phyloP scores from a whole-genome alignment of 78 protist genomes.

The Guillardia theta region DNA sequence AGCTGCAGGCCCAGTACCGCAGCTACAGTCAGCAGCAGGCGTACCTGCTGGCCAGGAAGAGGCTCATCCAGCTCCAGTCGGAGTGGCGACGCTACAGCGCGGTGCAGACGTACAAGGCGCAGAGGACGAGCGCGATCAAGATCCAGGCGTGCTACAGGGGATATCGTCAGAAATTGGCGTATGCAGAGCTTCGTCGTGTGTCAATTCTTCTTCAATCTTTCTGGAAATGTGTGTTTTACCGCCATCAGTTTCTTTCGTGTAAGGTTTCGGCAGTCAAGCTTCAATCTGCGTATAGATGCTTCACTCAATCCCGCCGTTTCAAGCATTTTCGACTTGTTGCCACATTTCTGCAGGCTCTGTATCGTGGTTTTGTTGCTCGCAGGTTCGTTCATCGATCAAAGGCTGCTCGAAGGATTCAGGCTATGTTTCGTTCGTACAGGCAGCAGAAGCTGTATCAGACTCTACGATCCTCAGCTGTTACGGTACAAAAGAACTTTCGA shows the following conservation, averaged over 20 bases:
- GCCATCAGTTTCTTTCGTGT: no score
- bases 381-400: neutral
- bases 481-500: neutral
- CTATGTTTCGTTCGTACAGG: neutral
- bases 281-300: neutral
- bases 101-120: neutral
- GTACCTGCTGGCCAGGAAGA: neutral
- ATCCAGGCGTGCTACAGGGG: neutral
- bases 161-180: neutral
- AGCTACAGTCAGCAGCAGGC: neutral
- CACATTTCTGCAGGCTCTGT: no score
- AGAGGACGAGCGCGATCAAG: neutral
- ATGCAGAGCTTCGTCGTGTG: no score
- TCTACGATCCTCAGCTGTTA: neutral
- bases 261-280: neutral
- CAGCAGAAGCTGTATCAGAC: neutral
- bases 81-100: neutral
- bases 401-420: neutral
- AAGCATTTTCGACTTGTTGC: no score
- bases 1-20: neutral
- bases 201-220: no score
- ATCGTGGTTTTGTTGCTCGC: no score
- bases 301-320: no score
- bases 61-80: neutral
- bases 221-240: no score